Base-by-base conservation (phyloP, 768 basidiomycete genomes). In the Candolleomyces efflorescens region DNA sequence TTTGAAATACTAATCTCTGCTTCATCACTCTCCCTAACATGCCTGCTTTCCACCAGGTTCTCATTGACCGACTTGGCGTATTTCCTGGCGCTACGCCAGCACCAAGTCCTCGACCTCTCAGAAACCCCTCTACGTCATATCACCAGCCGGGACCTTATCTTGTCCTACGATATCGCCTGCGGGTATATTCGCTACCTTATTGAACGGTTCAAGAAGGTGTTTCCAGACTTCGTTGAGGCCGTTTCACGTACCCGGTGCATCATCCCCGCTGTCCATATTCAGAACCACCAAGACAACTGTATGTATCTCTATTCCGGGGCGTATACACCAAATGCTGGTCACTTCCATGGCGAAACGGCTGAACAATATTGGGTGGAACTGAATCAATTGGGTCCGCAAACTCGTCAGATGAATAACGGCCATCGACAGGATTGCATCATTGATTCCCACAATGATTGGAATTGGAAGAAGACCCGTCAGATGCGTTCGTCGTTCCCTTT, bases 331-430 rank as follows among this genome's bases (percentile, higher is more conserved):
- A 17, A 52, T 18, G 61, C 60, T 3, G 67, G 67, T 0, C 67
- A 71, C 26, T 69, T 69, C 44, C 62, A 67, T 27, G 27, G 27
- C 9, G 27, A 27, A 27, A 27, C 27, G 3, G 27, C 27, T 0
- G 72, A 74, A 60, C 58, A 64, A 1, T 36, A 36, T 1, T 74
- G 73, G 71, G 39, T 54, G 0, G 56, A 65, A 24, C n/a, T 53
- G 0, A 71, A 72, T 50, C 62, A 65, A 18, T 49, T 68, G 1
- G 67, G 62, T 0, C 47, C 58, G 1, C 64, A 64, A 23, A 63
- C 61, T 0, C 56, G 65, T 0, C 69, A 72, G 43, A 72, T 72
- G 72, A 71, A 67, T 37, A 55, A 61, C 9, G 70, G 71, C 0
- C 63, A 70, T 58, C 62, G 68, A 7, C 66, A 70, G 5, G 69